These are phyloP conservation scores for Sugiyamaella pinicola DNA, from an alignment of 1,139 yeast genomes.

Conservation along the genomic window DNA sequence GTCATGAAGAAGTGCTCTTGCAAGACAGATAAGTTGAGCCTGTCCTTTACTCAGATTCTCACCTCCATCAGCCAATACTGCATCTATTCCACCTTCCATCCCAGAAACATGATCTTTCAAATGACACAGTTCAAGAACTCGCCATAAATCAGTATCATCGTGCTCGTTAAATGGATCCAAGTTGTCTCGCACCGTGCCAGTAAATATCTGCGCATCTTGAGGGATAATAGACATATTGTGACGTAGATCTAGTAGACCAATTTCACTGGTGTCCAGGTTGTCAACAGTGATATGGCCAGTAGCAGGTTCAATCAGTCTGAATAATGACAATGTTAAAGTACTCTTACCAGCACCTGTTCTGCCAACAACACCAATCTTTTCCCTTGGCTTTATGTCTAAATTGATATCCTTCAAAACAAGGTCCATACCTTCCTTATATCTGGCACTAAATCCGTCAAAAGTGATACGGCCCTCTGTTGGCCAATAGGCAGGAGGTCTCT, in stretches of 20 bases:
- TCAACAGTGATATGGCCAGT: constrained; percentile 59
- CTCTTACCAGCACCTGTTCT: constrained; percentile 80
- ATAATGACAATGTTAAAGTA: constrained; percentile 63
- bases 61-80: constrained; percentile 65
- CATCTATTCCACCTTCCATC: constrained; percentile 49
- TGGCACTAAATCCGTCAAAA: constrained; percentile 60
- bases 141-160: constrained; percentile 55
- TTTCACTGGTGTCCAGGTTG: constrained; percentile 55
- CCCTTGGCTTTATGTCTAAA: constrained; percentile 50
- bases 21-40: constrained; percentile 70
- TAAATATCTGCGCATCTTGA: constrained; percentile 71
- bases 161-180: constrained; percentile 62
- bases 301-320: constrained; percentile 58
- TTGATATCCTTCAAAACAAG: constrained; percentile 60
- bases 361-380: constrained; percentile 72
- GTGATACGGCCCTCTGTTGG: constrained; percentile 58
- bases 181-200: constrained; percentile 63
- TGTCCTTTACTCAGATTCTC: constrained; percentile 76
- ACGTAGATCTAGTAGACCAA: constrained; percentile 59
- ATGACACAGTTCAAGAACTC: constrained; percentile 68
- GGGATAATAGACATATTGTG: constrained; percentile 66
- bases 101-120: constrained; percentile 67
- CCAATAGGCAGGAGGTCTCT: constrained; percentile 50
- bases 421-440: constrained; percentile 75
- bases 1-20: constrained; percentile 65